Conservation (phyloP, 176 grass and related monocot species). For the Hsuehochloa calcarea region DNA sequence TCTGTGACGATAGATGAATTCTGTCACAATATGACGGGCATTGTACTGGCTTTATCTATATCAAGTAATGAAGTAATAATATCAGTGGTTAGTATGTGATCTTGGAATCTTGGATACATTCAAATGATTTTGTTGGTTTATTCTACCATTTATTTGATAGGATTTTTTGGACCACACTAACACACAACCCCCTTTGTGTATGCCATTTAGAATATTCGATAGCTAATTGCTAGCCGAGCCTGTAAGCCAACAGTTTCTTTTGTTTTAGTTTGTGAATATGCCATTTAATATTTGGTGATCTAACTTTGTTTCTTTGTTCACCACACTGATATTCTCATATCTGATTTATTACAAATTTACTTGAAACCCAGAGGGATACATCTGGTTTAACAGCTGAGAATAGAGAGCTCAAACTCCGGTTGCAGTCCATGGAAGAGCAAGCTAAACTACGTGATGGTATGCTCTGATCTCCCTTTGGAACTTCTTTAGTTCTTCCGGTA, state of each 20-base stretch:
- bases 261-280: neutral
- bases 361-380: slow-evolving; percentile 77
- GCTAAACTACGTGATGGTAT: slow-evolving; percentile 94
- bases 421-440: slow-evolving; percentile 96
- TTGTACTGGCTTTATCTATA: neutral
- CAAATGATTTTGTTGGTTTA: neutral
- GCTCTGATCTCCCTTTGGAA: slow-evolving; percentile 16
- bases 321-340: neutral
- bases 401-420: slow-evolving; percentile 89
- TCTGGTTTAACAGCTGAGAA: slow-evolving; percentile 88
- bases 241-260: neutral
- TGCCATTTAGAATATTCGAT: slow-evolving; percentile 21
- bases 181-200: neutral
- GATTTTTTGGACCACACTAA: slow-evolving; percentile 1
- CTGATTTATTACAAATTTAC: slow-evolving; percentile 30
- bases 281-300: slow-evolving; percentile 1
- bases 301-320: neutral
- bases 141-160: slow-evolving; percentile 1
- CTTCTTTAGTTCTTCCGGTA: neutral
- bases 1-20: neutral
- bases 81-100: neutral
- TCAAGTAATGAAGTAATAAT: neutral
- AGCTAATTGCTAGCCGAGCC: neutral
- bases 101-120: neutral
- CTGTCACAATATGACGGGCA: neutral